Percentiles rank a stretch among this genome's conserved stretches.
phyloP scores from a whole-genome alignment of 768 basidiomycete genomes.

The Porphyrellus cyaneotinctus region DNA sequence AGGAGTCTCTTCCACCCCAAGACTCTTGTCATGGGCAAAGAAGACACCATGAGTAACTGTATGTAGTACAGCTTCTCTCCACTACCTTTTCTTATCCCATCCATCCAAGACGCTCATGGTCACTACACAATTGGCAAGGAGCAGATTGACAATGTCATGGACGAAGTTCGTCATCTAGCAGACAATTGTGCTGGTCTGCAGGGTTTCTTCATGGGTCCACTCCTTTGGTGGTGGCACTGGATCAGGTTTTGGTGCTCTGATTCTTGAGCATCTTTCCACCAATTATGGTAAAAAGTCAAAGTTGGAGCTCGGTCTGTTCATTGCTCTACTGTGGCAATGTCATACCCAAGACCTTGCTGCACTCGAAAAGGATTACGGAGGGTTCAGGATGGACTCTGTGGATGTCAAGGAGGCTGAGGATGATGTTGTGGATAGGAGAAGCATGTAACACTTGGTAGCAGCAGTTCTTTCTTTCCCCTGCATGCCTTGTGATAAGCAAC shows the following conservation, averaged over 20 bases:
- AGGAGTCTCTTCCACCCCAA: constrained; percentile 98
- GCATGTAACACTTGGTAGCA: no score
- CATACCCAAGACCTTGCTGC: constrained; percentile 93
- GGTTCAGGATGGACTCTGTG: constrained; percentile 60
- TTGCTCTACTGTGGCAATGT: constrained; percentile 73
- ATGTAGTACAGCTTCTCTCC: constrained; percentile 20
- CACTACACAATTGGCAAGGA: constrained; percentile 99
- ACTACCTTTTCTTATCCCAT: constrained; percentile 3
- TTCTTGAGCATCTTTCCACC: constrained; percentile 91
- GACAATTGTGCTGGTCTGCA: constrained; percentile 97
- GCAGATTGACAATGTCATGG: constrained; percentile 93
- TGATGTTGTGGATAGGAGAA: no score
- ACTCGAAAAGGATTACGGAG: constrained; percentile 96
- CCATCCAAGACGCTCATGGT: constrained; percentile 79
- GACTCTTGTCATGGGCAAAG: constrained; percentile 96
- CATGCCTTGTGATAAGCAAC: no score
- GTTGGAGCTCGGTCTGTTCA: constrained; percentile 86
- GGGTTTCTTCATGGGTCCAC: constrained; percentile 99
- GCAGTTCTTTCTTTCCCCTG: no score
- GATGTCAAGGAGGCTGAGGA: constrained; percentile 49
- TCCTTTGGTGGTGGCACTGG: constrained; percentile 99
- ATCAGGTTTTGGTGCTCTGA: constrained; percentile 94
- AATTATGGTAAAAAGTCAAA: constrained; percentile 99
- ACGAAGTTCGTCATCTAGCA: constrained; percentile 89
- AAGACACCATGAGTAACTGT: constrained; percentile 99